These are phyloP conservation scores for Coprinellus aureogranulatus DNA, from an alignment of 768 basidiomycete species.

Conservation along the genomic window DNA sequence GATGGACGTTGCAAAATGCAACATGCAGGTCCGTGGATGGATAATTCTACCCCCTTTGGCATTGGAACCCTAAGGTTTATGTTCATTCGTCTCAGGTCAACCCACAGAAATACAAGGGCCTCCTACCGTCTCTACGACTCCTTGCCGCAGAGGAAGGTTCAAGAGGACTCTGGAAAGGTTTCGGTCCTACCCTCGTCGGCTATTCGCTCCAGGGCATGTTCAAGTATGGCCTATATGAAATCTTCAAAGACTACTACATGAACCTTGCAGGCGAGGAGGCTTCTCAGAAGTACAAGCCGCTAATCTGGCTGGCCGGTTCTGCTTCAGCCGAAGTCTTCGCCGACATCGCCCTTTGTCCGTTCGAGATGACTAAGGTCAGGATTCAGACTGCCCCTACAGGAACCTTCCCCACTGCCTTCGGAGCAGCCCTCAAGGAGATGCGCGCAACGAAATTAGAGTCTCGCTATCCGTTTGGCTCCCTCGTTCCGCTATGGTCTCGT, in stretches of 20 bases:
- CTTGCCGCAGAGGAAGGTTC: slow-evolving; percentile 80
- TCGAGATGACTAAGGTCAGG: slow-evolving; percentile 93
- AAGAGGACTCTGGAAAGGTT: slow-evolving; percentile 89
- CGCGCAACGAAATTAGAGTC: slow-evolving; percentile 62
- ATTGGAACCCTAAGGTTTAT: neutral
- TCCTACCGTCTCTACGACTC: slow-evolving; percentile 55
- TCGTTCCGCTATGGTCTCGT: slow-evolving; percentile 86
- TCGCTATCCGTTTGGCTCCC: slow-evolving; percentile 81
- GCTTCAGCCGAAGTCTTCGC: slow-evolving; percentile 95
- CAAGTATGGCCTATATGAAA: slow-evolving; percentile 97
- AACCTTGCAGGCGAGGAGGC: slow-evolving; percentile 86
- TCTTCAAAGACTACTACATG: slow-evolving; percentile 92
- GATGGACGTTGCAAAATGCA: slow-evolving; percentile 86
- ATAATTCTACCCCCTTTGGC: slow-evolving; percentile 4
- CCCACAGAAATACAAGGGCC: slow-evolving; percentile 72
- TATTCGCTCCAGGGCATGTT: slow-evolving; percentile 96
- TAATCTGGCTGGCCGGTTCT: slow-evolving; percentile 91
- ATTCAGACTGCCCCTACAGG: slow-evolving; percentile 76
- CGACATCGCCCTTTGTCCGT: slow-evolving; percentile 91
- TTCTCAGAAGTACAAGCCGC: slow-evolving; percentile 76
- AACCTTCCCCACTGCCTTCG: slow-evolving; percentile 76
- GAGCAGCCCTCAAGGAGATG: slow-evolving; percentile 72
- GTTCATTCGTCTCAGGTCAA: too few relatives aligned
- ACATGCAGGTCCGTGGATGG: slow-evolving; percentile 70
- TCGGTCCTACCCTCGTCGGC: slow-evolving; percentile 90